Evolutionary conservation across 345 rosid genomes (phyloP).

Genomic region (Citrus reticulata): DNA sequence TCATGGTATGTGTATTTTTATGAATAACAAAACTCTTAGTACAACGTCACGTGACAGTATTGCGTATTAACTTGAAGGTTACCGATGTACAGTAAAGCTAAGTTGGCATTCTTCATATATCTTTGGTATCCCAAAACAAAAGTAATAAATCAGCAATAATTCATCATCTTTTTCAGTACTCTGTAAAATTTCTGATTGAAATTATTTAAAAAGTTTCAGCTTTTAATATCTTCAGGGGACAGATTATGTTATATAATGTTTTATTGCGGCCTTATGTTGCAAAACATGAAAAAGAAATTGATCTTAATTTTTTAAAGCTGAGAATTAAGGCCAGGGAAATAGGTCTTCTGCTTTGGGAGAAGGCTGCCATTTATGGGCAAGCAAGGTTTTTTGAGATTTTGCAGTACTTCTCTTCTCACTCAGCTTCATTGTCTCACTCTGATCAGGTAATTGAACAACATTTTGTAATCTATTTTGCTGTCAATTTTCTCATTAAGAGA

Average conservation of each 20-base stretch:
- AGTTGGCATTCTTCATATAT: constrained; percentile 71
- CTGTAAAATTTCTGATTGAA: too few species aligned
- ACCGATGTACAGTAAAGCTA: constrained; percentile 79
- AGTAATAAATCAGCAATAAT: constrained; percentile 29
- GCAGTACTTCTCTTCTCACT: constrained; percentile 44
- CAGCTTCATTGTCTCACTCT: constrained; percentile 28
- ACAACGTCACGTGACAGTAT: too few species aligned
- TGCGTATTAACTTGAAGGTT: constrained; percentile 39
- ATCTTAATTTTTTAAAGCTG: constrained; percentile 54
- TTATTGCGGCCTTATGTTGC: constrained; percentile 47
- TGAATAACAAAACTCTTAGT: too few species aligned
- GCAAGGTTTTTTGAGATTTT: too few species aligned
- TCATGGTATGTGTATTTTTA: too few species aligned
- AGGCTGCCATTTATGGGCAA: constrained; percentile 37
- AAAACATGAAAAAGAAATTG: constrained; percentile 65
- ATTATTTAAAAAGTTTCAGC: background rate
- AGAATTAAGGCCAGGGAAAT: constrained; percentile 49
- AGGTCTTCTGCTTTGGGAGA: constrained; percentile 48
- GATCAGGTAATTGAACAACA: constrained; percentile 37
- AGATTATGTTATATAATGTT: constrained; percentile 44
- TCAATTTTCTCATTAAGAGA: too few species aligned
- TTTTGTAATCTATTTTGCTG: too few species aligned
- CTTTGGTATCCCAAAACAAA: constrained; percentile 77
- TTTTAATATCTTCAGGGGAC: constrained; percentile 44
- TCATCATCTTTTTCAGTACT: background rate